Conservation (phyloP, 495 filamentous ascomycete genomes). For the Xylaria curta region DNA sequence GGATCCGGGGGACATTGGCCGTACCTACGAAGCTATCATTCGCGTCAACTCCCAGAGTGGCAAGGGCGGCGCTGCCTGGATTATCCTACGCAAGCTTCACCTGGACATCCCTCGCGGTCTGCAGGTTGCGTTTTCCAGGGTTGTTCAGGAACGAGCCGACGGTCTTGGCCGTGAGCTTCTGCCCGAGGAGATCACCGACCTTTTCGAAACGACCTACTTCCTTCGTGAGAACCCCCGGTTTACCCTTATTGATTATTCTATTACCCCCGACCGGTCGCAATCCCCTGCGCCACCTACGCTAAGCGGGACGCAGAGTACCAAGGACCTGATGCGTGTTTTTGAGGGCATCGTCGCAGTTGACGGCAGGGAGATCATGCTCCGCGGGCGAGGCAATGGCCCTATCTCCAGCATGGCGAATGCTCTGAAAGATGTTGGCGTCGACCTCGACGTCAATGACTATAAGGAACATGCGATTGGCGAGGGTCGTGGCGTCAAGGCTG, state of each 20-base stretch:
- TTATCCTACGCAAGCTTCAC: conserved; percentile 85
- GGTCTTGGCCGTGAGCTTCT: conserved; percentile 79
- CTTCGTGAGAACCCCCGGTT: conserved; percentile 83
- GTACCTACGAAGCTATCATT: conserved; percentile 96
- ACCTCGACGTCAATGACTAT: conserved; percentile 93
- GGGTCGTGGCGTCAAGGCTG: conserved; percentile 87
- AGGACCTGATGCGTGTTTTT: conserved; percentile 82
- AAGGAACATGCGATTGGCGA: conserved; percentile 91
- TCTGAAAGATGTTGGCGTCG: conserved; percentile 79
- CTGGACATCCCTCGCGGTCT: conserved; percentile 93
- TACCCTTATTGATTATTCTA: conserved; percentile 88
- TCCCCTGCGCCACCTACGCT: conserved; percentile 74
- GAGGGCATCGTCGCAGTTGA: conserved; percentile 88
- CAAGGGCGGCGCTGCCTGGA: conserved; percentile 95
- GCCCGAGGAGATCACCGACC: conserved; percentile 76
- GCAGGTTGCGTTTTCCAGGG: conserved; percentile 87
- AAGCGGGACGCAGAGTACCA: conserved; percentile 74
- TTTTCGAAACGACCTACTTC: conserved; percentile 90
- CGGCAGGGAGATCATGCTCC: conserved; percentile 76
- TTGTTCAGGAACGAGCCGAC: conserved; percentile 83
- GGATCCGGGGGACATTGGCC: conserved; percentile 92
- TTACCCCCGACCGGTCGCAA: conserved; percentile 80
- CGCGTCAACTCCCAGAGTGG: conserved; percentile 96
- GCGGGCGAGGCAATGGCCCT: conserved; percentile 86
- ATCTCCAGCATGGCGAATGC: conserved; percentile 89